Evolutionary conservation across 768 basidiomycete species (phyloP).

Genomic region (Trametes punicea): DNA sequence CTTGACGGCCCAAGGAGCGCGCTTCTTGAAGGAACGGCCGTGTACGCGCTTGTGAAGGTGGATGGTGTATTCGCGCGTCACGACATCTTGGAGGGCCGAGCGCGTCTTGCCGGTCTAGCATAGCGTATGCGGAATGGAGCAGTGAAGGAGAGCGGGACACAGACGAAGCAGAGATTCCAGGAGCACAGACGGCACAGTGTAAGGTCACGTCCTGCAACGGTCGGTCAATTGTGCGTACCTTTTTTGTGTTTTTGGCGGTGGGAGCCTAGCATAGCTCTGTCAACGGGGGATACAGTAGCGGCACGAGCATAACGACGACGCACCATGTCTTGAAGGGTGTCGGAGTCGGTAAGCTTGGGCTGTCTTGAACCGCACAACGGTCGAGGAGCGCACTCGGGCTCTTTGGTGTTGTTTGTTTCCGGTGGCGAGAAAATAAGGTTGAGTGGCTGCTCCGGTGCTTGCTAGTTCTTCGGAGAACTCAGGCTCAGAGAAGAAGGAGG

Average conservation of each 20-base stretch:
- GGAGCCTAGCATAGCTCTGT: slow-evolving; percentile 40
- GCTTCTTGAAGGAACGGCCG: slow-evolving; percentile 94
- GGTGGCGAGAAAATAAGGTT: slow-evolving; percentile 51
- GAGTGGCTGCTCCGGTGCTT: slow-evolving; percentile 43
- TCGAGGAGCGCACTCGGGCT: slow-evolving; percentile 10
- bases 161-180: not conserved
- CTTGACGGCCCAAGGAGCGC: slow-evolving; percentile 94
- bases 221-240: slow-evolving; percentile 36
- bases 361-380: slow-evolving; percentile 34
- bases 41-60: slow-evolving; percentile 95
- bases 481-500: slow-evolving; percentile 26
- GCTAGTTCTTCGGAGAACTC: slow-evolving; percentile 36
- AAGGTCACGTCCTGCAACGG: not conserved
- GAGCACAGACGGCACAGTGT: not conserved
- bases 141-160: not conserved
- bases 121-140: slow-evolving; percentile 23
- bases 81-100: slow-evolving; percentile 96
- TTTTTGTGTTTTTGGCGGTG: slow-evolving; percentile 45
- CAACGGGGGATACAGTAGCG: slow-evolving; percentile 1
- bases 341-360: slow-evolving; percentile 50
- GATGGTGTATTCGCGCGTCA: slow-evolving; percentile 98
- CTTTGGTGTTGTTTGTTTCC: slow-evolving; percentile 37
- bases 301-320: slow-evolving; percentile 25
- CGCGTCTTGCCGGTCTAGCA: slow-evolving; percentile 80
- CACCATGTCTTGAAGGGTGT: slow-evolving; percentile 73